phyloP scores from a whole-genome alignment of 2,329 filamentous ascomycete species.

The Fusarium temperatum region DNA sequence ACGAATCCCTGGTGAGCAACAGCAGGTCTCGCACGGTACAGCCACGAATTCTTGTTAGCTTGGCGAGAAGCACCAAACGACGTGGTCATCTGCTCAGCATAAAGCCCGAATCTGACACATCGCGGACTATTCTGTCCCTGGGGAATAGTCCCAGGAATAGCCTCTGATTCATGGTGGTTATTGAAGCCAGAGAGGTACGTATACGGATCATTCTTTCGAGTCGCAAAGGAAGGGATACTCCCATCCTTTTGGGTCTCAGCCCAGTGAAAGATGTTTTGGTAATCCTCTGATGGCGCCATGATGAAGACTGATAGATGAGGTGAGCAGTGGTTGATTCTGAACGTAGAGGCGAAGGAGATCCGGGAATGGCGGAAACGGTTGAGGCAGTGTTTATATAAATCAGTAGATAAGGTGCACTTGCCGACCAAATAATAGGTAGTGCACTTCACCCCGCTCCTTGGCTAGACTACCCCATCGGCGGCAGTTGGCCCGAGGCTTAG shows the following conservation, averaged over 20 bases:
- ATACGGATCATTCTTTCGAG: constrained; percentile 53
- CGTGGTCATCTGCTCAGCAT: constrained; percentile 56
- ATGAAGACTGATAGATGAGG: neutral
- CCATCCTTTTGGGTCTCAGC: constrained; percentile 68
- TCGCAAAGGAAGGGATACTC: constrained; percentile 61
- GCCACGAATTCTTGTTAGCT: constrained; percentile 46
- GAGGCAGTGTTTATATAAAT: neutral
- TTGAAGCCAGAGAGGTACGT: constrained; percentile 65
- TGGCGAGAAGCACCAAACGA: constrained; percentile 46
- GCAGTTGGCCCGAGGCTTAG: neutral
- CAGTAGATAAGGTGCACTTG: neutral
- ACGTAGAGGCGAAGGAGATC: neutral
- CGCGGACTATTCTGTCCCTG: constrained; percentile 56
- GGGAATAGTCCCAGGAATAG: constrained; percentile 56
- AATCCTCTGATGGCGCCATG: constrained; percentile 45
- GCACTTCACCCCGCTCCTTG: neutral
- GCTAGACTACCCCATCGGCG: neutral
- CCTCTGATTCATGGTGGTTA: constrained; percentile 56
- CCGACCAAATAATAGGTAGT: neutral
- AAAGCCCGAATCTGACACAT: constrained; percentile 49
- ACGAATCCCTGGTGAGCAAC: constrained; percentile 46
- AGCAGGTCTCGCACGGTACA: constrained; percentile 42
- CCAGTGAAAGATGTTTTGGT: constrained; percentile 65
- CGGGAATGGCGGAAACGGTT: neutral
- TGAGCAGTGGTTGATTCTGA: neutral